Evolutionary conservation across 495 filamentous ascomycete genomes (phyloP).

Genomic region (Immersiella caudata): DNA sequence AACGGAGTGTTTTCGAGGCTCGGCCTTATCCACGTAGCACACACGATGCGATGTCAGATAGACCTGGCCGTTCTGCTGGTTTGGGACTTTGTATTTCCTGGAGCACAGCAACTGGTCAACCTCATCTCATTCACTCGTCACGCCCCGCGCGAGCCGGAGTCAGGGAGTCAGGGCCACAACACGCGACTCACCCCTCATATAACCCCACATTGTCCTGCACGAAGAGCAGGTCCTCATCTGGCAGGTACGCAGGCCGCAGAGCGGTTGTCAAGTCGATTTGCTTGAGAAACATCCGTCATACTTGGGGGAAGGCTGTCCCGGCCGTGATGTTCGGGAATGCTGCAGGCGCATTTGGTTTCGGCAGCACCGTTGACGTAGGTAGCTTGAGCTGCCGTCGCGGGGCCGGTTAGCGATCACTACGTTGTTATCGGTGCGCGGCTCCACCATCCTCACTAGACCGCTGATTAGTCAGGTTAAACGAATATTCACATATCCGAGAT

Average conservation of each 20-base stretch:
- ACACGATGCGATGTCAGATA: conserved; percentile 94
- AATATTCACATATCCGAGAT: background rate
- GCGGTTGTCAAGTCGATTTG: conserved; percentile 93
- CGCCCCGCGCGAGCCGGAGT: background rate
- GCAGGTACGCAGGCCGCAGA: conserved; percentile 83
- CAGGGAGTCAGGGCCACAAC: background rate
- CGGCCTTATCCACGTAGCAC: conserved; percentile 90
- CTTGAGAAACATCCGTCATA: conserved; percentile 93
- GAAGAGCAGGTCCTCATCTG: conserved; percentile 89
- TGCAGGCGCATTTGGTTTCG: conserved; percentile 1
- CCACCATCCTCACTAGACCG: background rate
- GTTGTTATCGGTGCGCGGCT: background rate
- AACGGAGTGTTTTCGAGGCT: conserved; percentile 82
- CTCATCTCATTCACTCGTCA: conserved; percentile 24
- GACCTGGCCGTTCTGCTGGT: conserved; percentile 91
- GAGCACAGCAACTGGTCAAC: conserved; percentile 1
- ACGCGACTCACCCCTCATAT: conserved; percentile 82
- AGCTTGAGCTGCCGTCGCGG: background rate
- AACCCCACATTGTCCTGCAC: conserved; percentile 96
- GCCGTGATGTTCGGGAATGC: conserved; percentile 2
- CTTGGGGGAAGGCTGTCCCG: conserved; percentile 33
- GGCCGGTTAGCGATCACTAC: background rate
- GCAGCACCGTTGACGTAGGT: conserved; percentile 9
- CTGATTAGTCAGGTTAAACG: background rate
- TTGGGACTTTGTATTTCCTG: conserved; percentile 94